Percentiles rank a stretch among this genome's conserved stretches.
Conservation (phyloP, 2,329 filamentous ascomycete species). For the Mariannaea elegans region DNA sequence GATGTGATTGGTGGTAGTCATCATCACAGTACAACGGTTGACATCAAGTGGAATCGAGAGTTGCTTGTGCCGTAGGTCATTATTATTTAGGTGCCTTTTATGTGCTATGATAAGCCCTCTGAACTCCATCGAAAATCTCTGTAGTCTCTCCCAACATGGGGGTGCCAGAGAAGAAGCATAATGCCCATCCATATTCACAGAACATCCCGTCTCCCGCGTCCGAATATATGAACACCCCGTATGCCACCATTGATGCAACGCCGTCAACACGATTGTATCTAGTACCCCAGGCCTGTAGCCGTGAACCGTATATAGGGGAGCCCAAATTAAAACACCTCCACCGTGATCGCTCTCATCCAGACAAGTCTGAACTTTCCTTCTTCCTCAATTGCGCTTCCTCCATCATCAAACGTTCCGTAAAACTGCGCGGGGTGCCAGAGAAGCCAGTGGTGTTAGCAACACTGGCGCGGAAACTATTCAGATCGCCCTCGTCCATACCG, state of each 20-base stretch:
- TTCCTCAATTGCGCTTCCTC: slow-evolving; percentile 53
- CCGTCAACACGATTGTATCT: slow-evolving; percentile 39
- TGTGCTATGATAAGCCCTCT: slow-evolving; percentile 11
- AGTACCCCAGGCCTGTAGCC: slow-evolving; percentile 33
- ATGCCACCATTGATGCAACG: slow-evolving; percentile 39
- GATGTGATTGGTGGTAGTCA: slow-evolving; percentile 28
- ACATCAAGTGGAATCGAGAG: not conserved
- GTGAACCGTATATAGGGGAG: slow-evolving; percentile 31
- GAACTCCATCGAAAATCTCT: slow-evolving; percentile 17
- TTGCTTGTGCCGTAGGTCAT: too few species aligned
- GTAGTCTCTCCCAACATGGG: slow-evolving; percentile 20
- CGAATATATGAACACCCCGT: slow-evolving; percentile 33
- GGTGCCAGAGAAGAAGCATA: slow-evolving; percentile 10
- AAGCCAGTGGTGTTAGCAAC: slow-evolving; percentile 51
- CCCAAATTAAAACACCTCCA: slow-evolving; percentile 35
- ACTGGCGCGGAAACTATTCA: slow-evolving; percentile 55
- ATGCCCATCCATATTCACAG: slow-evolving; percentile 12
- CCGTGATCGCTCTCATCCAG: slow-evolving; percentile 27
- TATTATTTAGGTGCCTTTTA: slow-evolving; percentile 5
- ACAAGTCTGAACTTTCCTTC: slow-evolving; percentile 27
- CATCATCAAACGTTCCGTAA: slow-evolving; percentile 59
- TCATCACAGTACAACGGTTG: not conserved
- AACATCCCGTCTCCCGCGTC: slow-evolving; percentile 15
- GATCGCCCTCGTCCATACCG: slow-evolving; percentile 56
- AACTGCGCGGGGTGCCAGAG: slow-evolving; percentile 55